Evolutionary conservation across 345 rosid genomes (phyloP), one percentile per base, ranked within the genome.

Genomic region (Turnera subulata): DNA sequence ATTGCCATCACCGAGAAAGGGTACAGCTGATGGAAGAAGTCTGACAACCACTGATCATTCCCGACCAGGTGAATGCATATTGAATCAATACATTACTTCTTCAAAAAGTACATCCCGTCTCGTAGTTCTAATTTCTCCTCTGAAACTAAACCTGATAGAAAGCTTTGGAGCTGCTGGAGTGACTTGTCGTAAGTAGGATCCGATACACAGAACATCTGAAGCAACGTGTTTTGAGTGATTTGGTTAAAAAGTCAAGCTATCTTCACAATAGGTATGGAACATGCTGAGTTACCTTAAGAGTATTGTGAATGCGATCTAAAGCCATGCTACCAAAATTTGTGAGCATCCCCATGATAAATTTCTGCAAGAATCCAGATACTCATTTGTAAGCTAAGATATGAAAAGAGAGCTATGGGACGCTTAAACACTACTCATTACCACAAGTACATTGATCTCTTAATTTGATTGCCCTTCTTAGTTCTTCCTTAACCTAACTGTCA

Each of bases 271-370:
- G 20, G 51, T 22, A 5, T 1, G 35, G 38, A 8, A 14, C 43
- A 24, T 50, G 25, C 37, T 24, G 63, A 39, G 63, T 78, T 75
- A 86, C 96, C 89, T 89, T 93, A 45, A 93, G 91, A 40, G 89
- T 87, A 59, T 89, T 87, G 52, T 93, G 97, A 66, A 93, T 93
- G 70, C 88, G 76, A 63, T 93, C 96, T 62, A 84, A 69, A 46
- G 90, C 81, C 97, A 87, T 87, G 82, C 81, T 85, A 23, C 97
- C 91, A 23, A 93, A 85, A 72, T 93, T 87, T 55, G 91, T 89
- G 61, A 93, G 96, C 99, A 93, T 93, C 62, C 96, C 97, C 86
- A 78, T 58, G 58, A 93, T 93, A 55, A 84, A 93, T 84, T 93
- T 89, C 97, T 93, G 72, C 62, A 69, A 51, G 24, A 65, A 66